A percentile compares a stretch with the other conserved stretches of the same genome.
Evolutionary conservation across 805 yeast species (phyloP).

Genomic region (Ogataea ganodermae): DNA sequence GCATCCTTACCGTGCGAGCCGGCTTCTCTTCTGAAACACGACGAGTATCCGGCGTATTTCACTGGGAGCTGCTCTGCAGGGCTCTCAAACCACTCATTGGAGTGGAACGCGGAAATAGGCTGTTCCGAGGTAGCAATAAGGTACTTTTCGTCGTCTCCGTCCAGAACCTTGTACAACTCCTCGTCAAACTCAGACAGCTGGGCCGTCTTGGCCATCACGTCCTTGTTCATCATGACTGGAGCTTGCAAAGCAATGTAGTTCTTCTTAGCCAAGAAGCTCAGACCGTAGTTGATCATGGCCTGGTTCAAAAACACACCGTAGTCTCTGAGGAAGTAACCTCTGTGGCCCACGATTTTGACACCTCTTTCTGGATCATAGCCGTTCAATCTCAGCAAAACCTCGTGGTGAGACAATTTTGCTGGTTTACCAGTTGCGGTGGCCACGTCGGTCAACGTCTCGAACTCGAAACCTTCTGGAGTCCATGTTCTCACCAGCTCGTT

Average conservation of each 20-base stretch:
- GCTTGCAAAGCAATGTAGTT: conserved; percentile 93
- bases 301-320: conserved; percentile 97
- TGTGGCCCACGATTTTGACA: conserved; percentile 95
- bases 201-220: conserved; percentile 98
- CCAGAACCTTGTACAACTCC: conserved; percentile 94
- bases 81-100: conserved; percentile 97
- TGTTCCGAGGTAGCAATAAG: conserved; percentile 98
- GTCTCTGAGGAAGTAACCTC: conserved; percentile 94
- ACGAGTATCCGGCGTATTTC: conserved; percentile 96
- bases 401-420: conserved; percentile 90
- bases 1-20: conserved; percentile 99
- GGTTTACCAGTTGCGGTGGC: conserved; percentile 79
- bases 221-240: conserved; percentile 99
- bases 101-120: conserved; percentile 97
- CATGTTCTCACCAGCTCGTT: conserved; percentile 86
- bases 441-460: conserved; percentile 55
- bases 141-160: conserved; percentile 97
- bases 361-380: conserved; percentile 99
- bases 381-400: conserved; percentile 87
- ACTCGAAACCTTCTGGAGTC: conserved; percentile 67
- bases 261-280: conserved; percentile 70
- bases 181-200: conserved; percentile 98
- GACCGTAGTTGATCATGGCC: conserved; percentile 95
- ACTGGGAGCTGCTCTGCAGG: conserved; percentile 96
- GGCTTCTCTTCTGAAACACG: conserved; percentile 99